phyloP scores from a whole-genome alignment of 1,284 basidiomycete genomes.

The Coniferiporia weirii region DNA sequence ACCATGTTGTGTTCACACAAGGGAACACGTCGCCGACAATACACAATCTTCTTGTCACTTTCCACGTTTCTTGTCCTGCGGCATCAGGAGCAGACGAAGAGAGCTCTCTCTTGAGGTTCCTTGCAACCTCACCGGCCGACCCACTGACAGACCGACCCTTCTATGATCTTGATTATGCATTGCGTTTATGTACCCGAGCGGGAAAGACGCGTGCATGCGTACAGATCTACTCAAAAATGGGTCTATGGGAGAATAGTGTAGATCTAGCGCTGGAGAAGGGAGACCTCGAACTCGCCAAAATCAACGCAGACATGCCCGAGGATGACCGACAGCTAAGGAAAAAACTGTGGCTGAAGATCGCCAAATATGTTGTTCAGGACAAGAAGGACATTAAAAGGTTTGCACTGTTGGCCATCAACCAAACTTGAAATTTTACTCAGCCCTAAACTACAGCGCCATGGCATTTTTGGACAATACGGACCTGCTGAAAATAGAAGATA shows the following conservation, averaged over 20 bases:
- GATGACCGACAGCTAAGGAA: conserved; percentile 85
- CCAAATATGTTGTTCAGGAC: conserved; percentile 94
- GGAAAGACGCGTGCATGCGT: conserved; percentile 88
- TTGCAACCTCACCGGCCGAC: conserved; percentile 79
- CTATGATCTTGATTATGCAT: conserved; percentile 95
- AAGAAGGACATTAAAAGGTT: conserved; percentile 97
- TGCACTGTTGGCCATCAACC: conserved; percentile 28
- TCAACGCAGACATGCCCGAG: conserved; percentile 90
- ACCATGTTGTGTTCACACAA: conserved; percentile 76
- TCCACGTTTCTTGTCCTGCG: conserved; percentile 58
- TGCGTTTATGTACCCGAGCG: conserved; percentile 84
- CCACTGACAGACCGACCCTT: conserved; percentile 83
- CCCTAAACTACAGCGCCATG: conserved; percentile 70
- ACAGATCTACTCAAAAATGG: conserved; percentile 97
- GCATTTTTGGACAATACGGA: conserved; percentile 91
- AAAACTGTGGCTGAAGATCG: conserved; percentile 97
- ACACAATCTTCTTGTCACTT: conserved; percentile 91
- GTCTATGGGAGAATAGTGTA: conserved; percentile 92
- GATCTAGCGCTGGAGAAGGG: conserved; percentile 92
- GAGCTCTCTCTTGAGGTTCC: conserved; percentile 77
- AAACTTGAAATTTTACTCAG: conserved; percentile 16
- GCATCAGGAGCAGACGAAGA: conserved; percentile 53
- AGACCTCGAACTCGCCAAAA: conserved; percentile 88
- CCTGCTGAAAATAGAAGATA: conserved; percentile 96
- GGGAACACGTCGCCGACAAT: conserved; percentile 81